These are phyloP conservation scores for Penicillium silybi DNA, from an alignment of 495 filamentous ascomycete genomes.

Conservation along the genomic window DNA sequence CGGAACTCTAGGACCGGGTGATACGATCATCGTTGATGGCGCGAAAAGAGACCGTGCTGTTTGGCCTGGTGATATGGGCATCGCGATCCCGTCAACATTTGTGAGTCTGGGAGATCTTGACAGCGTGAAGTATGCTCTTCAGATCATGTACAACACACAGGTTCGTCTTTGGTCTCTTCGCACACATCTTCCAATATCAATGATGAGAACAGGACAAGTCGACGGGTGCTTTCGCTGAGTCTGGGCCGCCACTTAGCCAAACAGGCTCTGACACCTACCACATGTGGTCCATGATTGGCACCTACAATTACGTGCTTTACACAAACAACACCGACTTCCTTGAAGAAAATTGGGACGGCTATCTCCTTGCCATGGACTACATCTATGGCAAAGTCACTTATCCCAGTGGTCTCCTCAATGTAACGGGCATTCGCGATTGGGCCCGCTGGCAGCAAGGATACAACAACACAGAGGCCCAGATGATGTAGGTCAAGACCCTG, in stretches of 20 bases:
- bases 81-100: slow-evolving; percentile 53
- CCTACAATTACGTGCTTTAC: slow-evolving; percentile 58
- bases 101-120: slow-evolving; percentile 58
- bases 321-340: slow-evolving; percentile 53
- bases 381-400: slow-evolving; percentile 49
- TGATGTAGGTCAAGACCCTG: slow-evolving; percentile 36
- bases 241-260: slow-evolving; percentile 55
- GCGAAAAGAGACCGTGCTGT: slow-evolving; percentile 58
- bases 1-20: slow-evolving; percentile 50
- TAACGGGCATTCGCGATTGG: slow-evolving; percentile 56
- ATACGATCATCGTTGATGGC: slow-evolving; percentile 52
- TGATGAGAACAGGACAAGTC: slow-evolving; percentile 12
- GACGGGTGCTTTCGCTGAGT: slow-evolving; percentile 52
- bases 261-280: slow-evolving; percentile 60
- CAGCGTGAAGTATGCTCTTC: slow-evolving; percentile 58
- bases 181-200: background rate
- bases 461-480: slow-evolving; percentile 54
- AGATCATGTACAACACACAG: slow-evolving; percentile 58
- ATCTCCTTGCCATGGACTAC: slow-evolving; percentile 51
- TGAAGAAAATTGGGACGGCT: slow-evolving; percentile 45
- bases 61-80: slow-evolving; percentile 61
- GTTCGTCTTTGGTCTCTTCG: slow-evolving; percentile 18
- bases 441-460: slow-evolving; percentile 50
- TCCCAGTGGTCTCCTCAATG: slow-evolving; percentile 49
- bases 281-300: slow-evolving; percentile 61